phyloP scores from a whole-genome alignment of 129 eudicot genomes.

The Ambrosia artemisiifolia region DNA sequence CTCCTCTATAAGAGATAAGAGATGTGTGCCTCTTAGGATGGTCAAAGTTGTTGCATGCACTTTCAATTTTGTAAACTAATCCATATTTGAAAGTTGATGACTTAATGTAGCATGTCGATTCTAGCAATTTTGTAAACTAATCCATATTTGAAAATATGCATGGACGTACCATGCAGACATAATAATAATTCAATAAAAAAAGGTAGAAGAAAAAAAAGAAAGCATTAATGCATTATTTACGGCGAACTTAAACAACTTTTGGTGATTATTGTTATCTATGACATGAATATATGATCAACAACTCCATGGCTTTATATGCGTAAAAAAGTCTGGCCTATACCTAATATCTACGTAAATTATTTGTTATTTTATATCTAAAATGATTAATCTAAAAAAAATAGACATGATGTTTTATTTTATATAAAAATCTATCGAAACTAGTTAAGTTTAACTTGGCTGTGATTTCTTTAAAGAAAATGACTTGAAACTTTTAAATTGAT shows the following conservation, averaged over 20 bases:
- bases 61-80: too few relatives aligned
- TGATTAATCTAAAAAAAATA: not conserved
- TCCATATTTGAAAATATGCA: too few relatives aligned
- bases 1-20: too few relatives aligned
- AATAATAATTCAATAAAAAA: not conserved
- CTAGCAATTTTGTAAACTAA: too few relatives aligned
- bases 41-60: too few relatives aligned
- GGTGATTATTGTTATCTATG: not conserved
- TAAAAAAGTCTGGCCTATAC: constrained; percentile 4
- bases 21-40: too few relatives aligned
- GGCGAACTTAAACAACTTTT: constrained; percentile 26
- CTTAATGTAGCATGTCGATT: too few relatives aligned
- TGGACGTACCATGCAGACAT: not conserved
- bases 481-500: not conserved
- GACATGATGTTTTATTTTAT: not conserved
- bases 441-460: too few relatives aligned
- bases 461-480: too few relatives aligned
- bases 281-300: constrained; percentile 19
- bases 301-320: constrained; percentile 26
- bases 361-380: not conserved
- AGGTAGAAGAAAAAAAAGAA: not conserved
- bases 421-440: not conserved
- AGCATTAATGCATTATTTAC: constrained; percentile 9
- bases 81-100: too few relatives aligned
- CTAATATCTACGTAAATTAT: not conserved